These are phyloP conservation scores for Auriscalpium orientale DNA, from an alignment of 768 basidiomycete genomes.

Conservation along the genomic window DNA sequence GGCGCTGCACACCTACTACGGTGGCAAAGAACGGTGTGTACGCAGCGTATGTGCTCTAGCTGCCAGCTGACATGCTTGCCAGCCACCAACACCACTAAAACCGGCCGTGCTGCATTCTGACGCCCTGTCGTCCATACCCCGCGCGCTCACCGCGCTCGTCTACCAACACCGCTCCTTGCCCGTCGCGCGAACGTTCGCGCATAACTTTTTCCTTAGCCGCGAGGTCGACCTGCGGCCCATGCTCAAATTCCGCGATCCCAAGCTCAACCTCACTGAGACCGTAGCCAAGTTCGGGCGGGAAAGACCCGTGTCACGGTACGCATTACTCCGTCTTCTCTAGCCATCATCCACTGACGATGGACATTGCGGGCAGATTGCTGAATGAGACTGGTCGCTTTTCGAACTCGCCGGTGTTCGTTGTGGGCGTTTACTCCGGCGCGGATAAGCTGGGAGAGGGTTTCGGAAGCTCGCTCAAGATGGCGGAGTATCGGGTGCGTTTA, in stretches of 20 bases:
- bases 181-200: slow-evolving; percentile 82
- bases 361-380: slow-evolving; percentile 48
- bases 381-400: slow-evolving; percentile 91
- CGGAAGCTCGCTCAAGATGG: slow-evolving; percentile 90
- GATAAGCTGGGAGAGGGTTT: slow-evolving; percentile 92
- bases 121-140: slow-evolving; percentile 81
- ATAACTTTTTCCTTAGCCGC: slow-evolving; percentile 82
- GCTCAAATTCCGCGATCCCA: slow-evolving; percentile 79
- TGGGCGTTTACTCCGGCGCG: slow-evolving; percentile 82
- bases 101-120: slow-evolving; percentile 68
- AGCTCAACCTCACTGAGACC: slow-evolving; percentile 66
- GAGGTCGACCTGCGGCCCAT: slow-evolving; percentile 73
- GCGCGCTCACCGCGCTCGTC: slow-evolving; percentile 80
- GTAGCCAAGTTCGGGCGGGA: slow-evolving; percentile 62
- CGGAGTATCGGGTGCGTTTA: slow-evolving; percentile 69
- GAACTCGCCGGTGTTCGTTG: slow-evolving; percentile 88
- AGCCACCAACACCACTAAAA: slow-evolving; percentile 42
- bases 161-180: slow-evolving; percentile 82
- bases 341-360: background rate
- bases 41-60: background rate
- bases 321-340: background rate
- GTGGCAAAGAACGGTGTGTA: slow-evolving; percentile 72
- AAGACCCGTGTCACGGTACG: slow-evolving; percentile 62
- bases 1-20: slow-evolving; percentile 71
- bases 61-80: background rate